phyloP scores from a whole-genome alignment of 768 basidiomycete species.

The Agaricus sinodeliciosus region DNA sequence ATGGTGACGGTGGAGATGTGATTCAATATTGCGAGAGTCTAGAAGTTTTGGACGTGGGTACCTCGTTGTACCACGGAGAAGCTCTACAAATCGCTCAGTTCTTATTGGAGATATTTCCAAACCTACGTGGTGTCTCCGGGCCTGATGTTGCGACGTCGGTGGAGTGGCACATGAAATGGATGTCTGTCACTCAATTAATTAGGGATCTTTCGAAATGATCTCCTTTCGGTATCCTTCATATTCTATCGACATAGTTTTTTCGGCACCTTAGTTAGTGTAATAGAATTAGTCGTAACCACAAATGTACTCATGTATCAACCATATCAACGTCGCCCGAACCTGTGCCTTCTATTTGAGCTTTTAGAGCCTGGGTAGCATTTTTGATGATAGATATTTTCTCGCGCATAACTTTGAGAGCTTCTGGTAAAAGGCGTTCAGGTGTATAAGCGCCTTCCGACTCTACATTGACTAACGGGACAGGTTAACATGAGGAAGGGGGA shows the following conservation, averaged over 20 bases:
- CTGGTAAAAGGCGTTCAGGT: constrained; percentile 77
- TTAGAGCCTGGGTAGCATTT: constrained; percentile 51
- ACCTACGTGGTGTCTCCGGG: not conserved
- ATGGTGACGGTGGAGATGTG: not conserved
- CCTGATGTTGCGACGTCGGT: not conserved
- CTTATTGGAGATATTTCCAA: constrained; percentile 2
- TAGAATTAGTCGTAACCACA: not conserved
- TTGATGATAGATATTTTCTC: constrained; percentile 62
- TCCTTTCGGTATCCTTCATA: not conserved
- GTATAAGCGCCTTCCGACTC: constrained; percentile 89
- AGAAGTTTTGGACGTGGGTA: not conserved
- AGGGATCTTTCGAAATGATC: not conserved
- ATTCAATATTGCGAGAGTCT: not conserved
- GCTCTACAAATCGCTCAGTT: not conserved
- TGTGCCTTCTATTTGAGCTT: constrained; percentile 27
- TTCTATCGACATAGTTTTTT: not conserved
- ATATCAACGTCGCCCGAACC: constrained; percentile 47
- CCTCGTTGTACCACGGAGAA: not conserved
- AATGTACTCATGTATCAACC: constrained; percentile 27
- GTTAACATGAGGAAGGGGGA: not conserved
- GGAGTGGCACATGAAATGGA: constrained; percentile 5
- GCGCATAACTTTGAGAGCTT: constrained; percentile 77
- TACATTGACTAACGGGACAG: constrained; percentile 55
- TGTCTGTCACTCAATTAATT: not conserved
- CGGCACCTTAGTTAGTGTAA: not conserved